Evolutionary conservation across 441 rosid species (phyloP).

Genomic region (Euphorbia neoarborescens): DNA sequence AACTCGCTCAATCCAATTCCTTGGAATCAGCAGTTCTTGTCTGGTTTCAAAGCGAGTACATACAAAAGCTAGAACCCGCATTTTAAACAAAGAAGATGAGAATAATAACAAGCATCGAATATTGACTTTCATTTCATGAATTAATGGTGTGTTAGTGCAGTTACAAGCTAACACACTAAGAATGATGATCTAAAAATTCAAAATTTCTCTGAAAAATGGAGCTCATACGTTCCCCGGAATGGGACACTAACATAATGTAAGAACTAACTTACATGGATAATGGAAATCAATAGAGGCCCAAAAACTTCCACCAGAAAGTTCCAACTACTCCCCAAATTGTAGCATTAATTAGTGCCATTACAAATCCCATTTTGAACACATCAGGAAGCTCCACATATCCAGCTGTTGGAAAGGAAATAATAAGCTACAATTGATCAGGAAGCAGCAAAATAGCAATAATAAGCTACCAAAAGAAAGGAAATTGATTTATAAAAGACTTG

Average conservation of each 20-base stretch:
- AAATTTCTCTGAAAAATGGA: not conserved
- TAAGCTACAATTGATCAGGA: not conserved
- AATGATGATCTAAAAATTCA: not conserved
- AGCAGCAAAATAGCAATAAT: not conserved
- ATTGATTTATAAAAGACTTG: not conserved
- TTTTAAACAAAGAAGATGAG: not conserved
- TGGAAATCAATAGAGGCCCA: constrained; percentile 63
- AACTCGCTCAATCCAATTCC: no score
- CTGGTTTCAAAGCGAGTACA: not conserved
- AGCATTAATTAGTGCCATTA: constrained; percentile 65
- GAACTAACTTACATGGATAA: constrained; percentile 19
- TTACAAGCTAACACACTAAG: constrained; percentile 1
- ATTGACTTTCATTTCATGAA: not conserved
- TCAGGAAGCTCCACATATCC: constrained; percentile 83
- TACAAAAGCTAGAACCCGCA: not conserved
- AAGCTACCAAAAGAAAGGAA: not conserved
- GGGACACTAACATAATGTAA: constrained; percentile 15
- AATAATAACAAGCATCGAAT: not conserved
- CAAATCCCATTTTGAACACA: constrained; percentile 72
- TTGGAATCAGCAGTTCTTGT: not conserved
- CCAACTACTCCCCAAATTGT: constrained; percentile 76
- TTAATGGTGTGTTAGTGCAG: not conserved
- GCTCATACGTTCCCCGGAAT: constrained; percentile 19
- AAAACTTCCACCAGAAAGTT: constrained; percentile 89
- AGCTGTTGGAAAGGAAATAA: constrained; percentile 36